phyloP scores from a whole-genome alignment of 768 basidiomycete genomes.

The Gloeopeniophorella convolvens region DNA sequence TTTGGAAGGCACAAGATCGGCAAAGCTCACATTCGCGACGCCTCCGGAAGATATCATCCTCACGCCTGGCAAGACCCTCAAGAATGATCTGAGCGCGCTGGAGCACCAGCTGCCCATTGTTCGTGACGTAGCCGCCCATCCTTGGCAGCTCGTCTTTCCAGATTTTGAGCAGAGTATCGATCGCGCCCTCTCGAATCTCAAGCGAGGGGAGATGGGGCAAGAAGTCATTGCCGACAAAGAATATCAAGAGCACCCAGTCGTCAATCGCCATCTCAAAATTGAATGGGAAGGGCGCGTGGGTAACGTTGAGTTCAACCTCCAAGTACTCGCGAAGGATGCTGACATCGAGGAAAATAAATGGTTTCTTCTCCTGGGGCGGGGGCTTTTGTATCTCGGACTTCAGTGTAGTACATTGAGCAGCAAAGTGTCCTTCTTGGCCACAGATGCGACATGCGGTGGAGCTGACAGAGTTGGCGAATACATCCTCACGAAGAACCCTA shows the following conservation, averaged over 20 bases:
- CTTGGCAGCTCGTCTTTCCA: slow-evolving; percentile 90
- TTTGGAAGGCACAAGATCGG: neutral
- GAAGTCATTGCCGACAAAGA: slow-evolving; percentile 99
- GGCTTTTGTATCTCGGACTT: slow-evolving; percentile 64
- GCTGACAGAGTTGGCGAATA: slow-evolving; percentile 80
- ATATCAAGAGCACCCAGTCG: slow-evolving; percentile 99
- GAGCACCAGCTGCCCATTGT: slow-evolving; percentile 85
- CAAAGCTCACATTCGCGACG: slow-evolving; percentile 71
- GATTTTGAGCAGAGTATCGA: slow-evolving; percentile 92
- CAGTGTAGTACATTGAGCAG: slow-evolving; percentile 86
- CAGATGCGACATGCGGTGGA: slow-evolving; percentile 82
- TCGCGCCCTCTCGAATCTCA: slow-evolving; percentile 98
- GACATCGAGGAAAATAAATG: slow-evolving; percentile 99
- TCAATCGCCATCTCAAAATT: slow-evolving; percentile 95
- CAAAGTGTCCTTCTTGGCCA: slow-evolving; percentile 92
- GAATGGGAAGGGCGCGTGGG: slow-evolving; percentile 76
- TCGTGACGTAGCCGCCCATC: slow-evolving; percentile 97
- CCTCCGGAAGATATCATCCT: slow-evolving; percentile 92
- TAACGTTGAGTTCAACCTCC: slow-evolving; percentile 87
- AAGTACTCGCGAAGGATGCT: slow-evolving; percentile 94
- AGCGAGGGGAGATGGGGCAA: slow-evolving; percentile 95
- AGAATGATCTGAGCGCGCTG: slow-evolving; percentile 88
- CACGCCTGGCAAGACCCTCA: slow-evolving; percentile 87
- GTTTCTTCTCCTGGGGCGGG: slow-evolving; percentile 70
- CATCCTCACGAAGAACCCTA: slow-evolving; percentile 95